Conservation (phyloP, 768 basidiomycete species). For the Pleurotus citrinopileatus region DNA sequence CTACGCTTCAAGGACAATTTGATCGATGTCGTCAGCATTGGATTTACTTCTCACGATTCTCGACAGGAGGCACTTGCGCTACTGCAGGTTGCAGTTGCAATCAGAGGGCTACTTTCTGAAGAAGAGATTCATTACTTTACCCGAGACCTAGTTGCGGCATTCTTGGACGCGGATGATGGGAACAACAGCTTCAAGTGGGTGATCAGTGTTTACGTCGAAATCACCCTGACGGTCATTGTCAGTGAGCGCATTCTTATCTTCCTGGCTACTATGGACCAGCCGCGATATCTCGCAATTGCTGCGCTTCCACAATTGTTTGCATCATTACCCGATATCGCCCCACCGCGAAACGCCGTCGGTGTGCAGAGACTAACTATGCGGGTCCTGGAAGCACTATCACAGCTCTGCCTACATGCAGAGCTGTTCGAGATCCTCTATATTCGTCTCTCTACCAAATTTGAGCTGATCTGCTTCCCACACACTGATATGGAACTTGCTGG, state of each 20-base stretch:
- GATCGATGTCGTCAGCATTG: slow-evolving; percentile 59
- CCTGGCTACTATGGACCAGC: slow-evolving; percentile 61
- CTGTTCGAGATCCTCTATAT: slow-evolving; percentile 87
- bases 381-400: slow-evolving; percentile 63
- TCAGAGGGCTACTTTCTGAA: slow-evolving; percentile 57
- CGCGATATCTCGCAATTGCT: slow-evolving; percentile 65
- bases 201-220: no score
- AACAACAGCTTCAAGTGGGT: no score
- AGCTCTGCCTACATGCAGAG: slow-evolving; percentile 66
- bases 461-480: slow-evolving; percentile 56
- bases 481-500: slow-evolving; percentile 10
- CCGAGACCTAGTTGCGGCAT: slow-evolving; percentile 67
- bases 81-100: slow-evolving; percentile 63
- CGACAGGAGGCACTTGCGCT: slow-evolving; percentile 62
- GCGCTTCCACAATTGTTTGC: slow-evolving; percentile 81
- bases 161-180: slow-evolving; percentile 40
- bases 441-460: slow-evolving; percentile 74
- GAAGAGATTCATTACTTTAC: slow-evolving; percentile 81
- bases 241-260: slow-evolving; percentile 63
- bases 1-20: slow-evolving; percentile 73
- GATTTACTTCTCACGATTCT: slow-evolving; percentile 49
- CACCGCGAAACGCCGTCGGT: slow-evolving; percentile 45
- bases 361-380: slow-evolving; percentile 68
- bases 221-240: slow-evolving; percentile 10
- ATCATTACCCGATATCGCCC: slow-evolving; percentile 67